Evolutionary conservation across 345 rosid genomes (phyloP).

Genomic region (Raphanus sativus): DNA sequence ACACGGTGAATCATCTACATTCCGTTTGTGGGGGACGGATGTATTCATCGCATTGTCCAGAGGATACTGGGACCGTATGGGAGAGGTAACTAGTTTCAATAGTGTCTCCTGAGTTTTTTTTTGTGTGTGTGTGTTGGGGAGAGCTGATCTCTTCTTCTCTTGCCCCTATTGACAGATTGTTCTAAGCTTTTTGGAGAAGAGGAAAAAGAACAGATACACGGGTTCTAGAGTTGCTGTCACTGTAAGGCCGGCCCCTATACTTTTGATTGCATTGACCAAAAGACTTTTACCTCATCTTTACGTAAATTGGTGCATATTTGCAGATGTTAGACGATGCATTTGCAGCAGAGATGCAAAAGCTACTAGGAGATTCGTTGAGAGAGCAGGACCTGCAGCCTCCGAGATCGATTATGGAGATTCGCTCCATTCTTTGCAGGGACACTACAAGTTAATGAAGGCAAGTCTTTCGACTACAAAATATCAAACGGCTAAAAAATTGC

Average conservation of each 20-base stretch:
- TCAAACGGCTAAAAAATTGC: background rate
- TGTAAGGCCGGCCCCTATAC: constrained; percentile 41
- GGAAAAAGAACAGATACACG: constrained; percentile 85
- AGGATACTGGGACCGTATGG: constrained; percentile 96
- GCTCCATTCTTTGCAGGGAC: constrained; percentile 91
- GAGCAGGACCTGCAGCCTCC: constrained; percentile 95
- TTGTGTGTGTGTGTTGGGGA: background rate
- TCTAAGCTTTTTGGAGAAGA: constrained; percentile 81
- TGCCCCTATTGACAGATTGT: constrained; percentile 57
- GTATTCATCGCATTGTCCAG: constrained; percentile 82
- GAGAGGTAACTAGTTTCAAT: constrained; percentile 53
- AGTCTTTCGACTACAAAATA: constrained; percentile 54
- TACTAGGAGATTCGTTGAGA: constrained; percentile 75
- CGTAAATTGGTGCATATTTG: background rate
- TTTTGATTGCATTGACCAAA: background rate
- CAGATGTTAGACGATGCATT: constrained; percentile 93
- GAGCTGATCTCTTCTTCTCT: constrained; percentile 9
- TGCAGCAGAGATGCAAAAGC: constrained; percentile 90
- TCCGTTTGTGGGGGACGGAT: constrained; percentile 65
- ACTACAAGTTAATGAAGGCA: constrained; percentile 61
- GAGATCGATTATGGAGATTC: constrained; percentile 82
- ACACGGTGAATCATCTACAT: constrained; percentile 75
- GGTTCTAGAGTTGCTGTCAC: constrained; percentile 85
- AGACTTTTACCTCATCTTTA: constrained; percentile 5
- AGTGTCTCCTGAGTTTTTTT: background rate